These are phyloP conservation scores for Rehmannia glutinosa DNA, from an alignment of 257 asterid genomes.

Conservation along the genomic window DNA sequence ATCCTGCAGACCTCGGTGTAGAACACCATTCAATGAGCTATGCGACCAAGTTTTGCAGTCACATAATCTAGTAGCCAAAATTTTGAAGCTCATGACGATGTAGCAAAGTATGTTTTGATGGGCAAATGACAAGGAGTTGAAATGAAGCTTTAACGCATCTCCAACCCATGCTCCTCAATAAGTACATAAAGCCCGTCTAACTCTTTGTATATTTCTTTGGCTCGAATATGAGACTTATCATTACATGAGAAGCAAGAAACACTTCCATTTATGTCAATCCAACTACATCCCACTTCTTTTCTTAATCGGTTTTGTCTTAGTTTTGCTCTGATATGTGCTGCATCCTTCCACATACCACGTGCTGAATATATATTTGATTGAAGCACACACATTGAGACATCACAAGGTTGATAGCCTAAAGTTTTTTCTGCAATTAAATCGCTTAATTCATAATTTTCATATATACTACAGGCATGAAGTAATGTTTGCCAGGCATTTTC, in stretches of 20 bases:
- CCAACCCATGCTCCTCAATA: constrained; percentile 23
- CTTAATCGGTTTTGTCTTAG: constrained; percentile 31
- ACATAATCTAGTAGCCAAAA: neutral
- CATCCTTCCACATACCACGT: constrained; percentile 64
- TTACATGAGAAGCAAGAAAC: constrained; percentile 35
- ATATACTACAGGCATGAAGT: constrained; percentile 62
- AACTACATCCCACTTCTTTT: constrained; percentile 62
- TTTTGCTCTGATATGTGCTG: constrained; percentile 43
- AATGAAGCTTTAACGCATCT: constrained; percentile 2
- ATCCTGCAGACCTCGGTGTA: neutral
- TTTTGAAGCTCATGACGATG: neutral
- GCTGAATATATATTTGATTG: constrained; percentile 59
- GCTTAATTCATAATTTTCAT: constrained; percentile 42
- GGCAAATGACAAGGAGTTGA: neutral
- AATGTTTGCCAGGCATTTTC: constrained; percentile 50
- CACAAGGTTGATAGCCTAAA: constrained; percentile 30
- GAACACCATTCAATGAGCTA: neutral
- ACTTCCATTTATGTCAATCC: constrained; percentile 55
- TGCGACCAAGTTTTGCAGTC: neutral
- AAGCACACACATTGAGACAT: constrained; percentile 49
- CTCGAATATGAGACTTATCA: constrained; percentile 36
- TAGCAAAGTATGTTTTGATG: too few species aligned
- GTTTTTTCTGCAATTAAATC: constrained; percentile 38
- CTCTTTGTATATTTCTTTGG: constrained; percentile 23
- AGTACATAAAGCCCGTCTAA: constrained; percentile 28